phyloP scores from a whole-genome alignment of 495 filamentous ascomycete species.

The Daldinia caldariorum region DNA sequence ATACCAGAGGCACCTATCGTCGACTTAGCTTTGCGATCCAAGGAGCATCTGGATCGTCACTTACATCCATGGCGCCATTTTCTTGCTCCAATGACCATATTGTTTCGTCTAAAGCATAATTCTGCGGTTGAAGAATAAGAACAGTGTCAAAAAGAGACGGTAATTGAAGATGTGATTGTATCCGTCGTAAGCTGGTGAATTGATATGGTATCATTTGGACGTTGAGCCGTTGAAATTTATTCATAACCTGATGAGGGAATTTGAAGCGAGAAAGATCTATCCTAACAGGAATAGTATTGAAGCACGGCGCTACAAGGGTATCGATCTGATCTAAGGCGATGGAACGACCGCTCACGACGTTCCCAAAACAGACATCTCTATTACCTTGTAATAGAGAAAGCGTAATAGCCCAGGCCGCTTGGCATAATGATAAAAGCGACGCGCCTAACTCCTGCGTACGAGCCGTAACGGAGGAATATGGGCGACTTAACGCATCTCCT shows the following conservation, averaged over 20 bases:
- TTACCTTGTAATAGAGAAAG: slow-evolving; percentile 62
- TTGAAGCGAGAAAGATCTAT: slow-evolving; percentile 57
- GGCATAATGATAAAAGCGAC: slow-evolving; percentile 70
- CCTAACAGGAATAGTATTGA: slow-evolving; percentile 87
- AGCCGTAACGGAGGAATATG: slow-evolving; percentile 59
- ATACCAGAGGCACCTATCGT: slow-evolving; percentile 68
- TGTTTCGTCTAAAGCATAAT: slow-evolving; percentile 58
- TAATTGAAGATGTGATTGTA: slow-evolving; percentile 59
- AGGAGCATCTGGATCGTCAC: slow-evolving; percentile 30
- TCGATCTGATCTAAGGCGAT: slow-evolving; percentile 70
- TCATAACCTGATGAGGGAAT: slow-evolving; percentile 63
- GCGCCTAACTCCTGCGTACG: slow-evolving; percentile 62
- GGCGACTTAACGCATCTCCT: slow-evolving; percentile 7
- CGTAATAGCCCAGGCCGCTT: slow-evolving; percentile 73
- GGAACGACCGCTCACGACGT: slow-evolving; percentile 77
- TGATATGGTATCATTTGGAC: slow-evolving; percentile 69
- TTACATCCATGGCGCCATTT: slow-evolving; percentile 77
- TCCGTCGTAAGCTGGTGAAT: slow-evolving; percentile 71
- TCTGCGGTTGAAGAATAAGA: slow-evolving; percentile 72
- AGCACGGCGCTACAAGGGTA: slow-evolving; percentile 81
- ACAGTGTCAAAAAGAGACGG: slow-evolving; percentile 76
- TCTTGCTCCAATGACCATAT: slow-evolving; percentile 76
- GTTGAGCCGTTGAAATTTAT: slow-evolving; percentile 66
- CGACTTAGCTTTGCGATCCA: slow-evolving; percentile 21
- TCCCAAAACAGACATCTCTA: slow-evolving; percentile 82